A percentile compares a stretch with the other conserved stretches of the same genome.
Conservation (phyloP, 805 yeast genomes). For the Saturnispora bothae region DNA sequence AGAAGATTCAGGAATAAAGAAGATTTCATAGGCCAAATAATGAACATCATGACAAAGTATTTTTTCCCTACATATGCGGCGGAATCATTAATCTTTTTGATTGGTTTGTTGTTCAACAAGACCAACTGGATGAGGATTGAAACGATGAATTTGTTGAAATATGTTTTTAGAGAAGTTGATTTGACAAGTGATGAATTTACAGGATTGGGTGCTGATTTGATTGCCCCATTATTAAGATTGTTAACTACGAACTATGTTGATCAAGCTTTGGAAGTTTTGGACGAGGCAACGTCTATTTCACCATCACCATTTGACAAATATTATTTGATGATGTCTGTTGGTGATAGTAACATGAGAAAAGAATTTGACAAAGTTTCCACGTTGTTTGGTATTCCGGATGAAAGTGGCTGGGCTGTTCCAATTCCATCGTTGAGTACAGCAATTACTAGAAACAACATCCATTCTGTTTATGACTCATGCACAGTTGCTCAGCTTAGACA, state of each 20-base stretch:
- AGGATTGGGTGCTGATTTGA: conserved; percentile 90
- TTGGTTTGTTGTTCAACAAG: conserved; percentile 73
- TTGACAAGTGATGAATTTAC: conserved; percentile 66
- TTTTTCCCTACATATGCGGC: conserved; percentile 72
- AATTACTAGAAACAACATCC: conserved; percentile 83
- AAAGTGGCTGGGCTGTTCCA: conserved; percentile 94
- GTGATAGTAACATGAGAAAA: conserved; percentile 64
- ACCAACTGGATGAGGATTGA: conserved; percentile 72
- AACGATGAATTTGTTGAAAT: conserved; percentile 64
- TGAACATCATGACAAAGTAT: conserved; percentile 52
- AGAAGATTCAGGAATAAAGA: conserved; percentile 79
- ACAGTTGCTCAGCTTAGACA: conserved; percentile 29
- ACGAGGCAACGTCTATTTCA: conserved; percentile 73
- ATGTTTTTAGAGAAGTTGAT: conserved; percentile 68
- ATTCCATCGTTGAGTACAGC: conserved; percentile 90
- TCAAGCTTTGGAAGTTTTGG: conserved; percentile 81
- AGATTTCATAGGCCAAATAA: conserved; percentile 77
- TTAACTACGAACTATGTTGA: conserved; percentile 78
- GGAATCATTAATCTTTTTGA: conserved; percentile 58
- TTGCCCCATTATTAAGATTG: conserved; percentile 78
- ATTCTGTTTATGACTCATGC: conserved; percentile 89
- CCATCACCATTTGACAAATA: conserved; percentile 89
- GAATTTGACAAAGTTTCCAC: conserved; percentile 83
- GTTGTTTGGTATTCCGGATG: conserved; percentile 88
- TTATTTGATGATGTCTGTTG: conserved; percentile 83